Evolutionary conservation across 1,139 yeast genomes (phyloP), one percentile per base, ranked within the genome.

Genomic region (Zhuliangozyma blackwelliae): DNA sequence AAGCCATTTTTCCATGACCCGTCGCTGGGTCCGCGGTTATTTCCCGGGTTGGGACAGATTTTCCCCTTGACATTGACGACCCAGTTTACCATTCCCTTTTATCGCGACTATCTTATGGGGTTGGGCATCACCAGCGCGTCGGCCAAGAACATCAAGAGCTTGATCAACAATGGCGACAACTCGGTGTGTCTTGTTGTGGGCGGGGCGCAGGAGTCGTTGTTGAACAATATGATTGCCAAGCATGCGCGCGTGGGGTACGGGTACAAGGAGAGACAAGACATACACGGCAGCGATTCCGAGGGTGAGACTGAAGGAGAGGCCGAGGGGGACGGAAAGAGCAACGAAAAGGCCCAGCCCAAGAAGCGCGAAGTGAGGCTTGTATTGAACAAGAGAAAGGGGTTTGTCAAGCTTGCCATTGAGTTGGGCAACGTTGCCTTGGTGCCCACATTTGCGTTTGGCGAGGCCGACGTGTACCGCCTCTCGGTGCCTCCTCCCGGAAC

Each of bases 381-480:
- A 1, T 63, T 94, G 29, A 72, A 79, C 34, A 84, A 80, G 49
- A 74, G 98, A 28, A 85, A 82, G 51, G 98, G 98, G 0, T 92
- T 92, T 59, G 80, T 92, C 31, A 88, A 85, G 51, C 58, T 92
- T 31, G 98, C 97, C 0, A 68, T 92, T 43, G 83, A 83, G 50
- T 67, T 81, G 19, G 94, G 94, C 0, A 82, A 85, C 49, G 81
- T 88, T 1, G 71, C 77, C 23, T 59, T 92, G 12, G 97, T 92
- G 1, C 98, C 98, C 0, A 78, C 86, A 3, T 80, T 86, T 58
- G 95, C 89, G 20, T 92, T 92, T 65, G 98, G 98, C 3, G 98
- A 92, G 54, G 94, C 84, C 28, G 87, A 85, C 41, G 64, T 87
- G 28, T 88, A 82, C 58, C 77, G 80, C 40, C 77, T 87, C 37